Conservation (phyloP, 2,329 filamentous ascomycete genomes). For the Zelopaecilomyces penicillatus region DNA sequence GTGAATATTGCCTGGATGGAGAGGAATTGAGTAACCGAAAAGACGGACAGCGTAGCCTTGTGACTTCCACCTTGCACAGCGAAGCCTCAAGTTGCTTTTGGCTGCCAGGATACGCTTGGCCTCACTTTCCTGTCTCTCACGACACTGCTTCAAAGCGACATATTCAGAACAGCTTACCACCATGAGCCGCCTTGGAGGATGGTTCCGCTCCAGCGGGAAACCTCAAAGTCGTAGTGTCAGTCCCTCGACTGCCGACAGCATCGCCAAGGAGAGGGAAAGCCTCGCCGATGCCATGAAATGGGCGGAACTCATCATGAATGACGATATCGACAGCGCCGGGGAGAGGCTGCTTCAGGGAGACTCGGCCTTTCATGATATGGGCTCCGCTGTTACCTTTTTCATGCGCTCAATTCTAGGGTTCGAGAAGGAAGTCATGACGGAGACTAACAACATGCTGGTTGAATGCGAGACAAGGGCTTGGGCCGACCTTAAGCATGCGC, state of each 20-base stretch:
- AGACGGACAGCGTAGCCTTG: no score
- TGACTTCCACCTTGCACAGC: no score
- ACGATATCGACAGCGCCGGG: conserved; percentile 82
- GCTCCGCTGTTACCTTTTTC: conserved; percentile 73
- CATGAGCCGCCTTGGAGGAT: conserved; percentile 42
- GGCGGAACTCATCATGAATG: conserved; percentile 70
- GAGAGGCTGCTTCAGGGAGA: conserved; percentile 59
- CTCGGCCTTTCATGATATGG: conserved; percentile 84
- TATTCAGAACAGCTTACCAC: conserved; percentile 3
- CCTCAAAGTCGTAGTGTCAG: conserved; percentile 24
- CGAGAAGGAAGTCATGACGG: conserved; percentile 82
- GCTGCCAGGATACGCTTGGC: no score
- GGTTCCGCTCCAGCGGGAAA: conserved; percentile 36
- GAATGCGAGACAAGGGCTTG: conserved; percentile 70
- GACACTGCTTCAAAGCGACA: no score
- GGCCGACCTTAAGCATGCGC: conserved; percentile 66
- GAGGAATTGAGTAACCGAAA: no score
- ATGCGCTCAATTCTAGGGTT: conserved; percentile 81
- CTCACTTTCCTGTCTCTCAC: no score
- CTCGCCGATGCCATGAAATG: conserved; percentile 55
- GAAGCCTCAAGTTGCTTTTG: no score
- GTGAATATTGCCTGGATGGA: no score
- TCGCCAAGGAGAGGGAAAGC: conserved; percentile 41
- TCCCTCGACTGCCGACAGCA: conserved; percentile 16
- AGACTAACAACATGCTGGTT: conserved; percentile 64